phyloP scores from a whole-genome alignment of 345 rosid genomes.

The Corymbia maculata region DNA sequence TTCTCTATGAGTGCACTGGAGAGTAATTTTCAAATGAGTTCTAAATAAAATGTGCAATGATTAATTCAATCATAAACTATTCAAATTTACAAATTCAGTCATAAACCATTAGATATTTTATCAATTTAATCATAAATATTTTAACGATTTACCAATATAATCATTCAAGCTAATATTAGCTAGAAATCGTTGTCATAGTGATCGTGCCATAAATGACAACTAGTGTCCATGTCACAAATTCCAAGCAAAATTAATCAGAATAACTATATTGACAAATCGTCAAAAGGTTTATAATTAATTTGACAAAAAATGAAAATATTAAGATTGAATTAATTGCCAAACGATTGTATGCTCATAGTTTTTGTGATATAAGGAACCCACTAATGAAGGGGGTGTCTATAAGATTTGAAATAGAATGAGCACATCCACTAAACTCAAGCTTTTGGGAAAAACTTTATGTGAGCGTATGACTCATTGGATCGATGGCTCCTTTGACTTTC shows the following conservation, averaged over 20 bases:
- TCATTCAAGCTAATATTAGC: background rate
- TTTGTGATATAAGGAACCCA: background rate
- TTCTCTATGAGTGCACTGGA: background rate
- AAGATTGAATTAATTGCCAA: no score
- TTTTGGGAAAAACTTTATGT: background rate
- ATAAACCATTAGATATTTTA: background rate
- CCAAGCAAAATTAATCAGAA: background rate
- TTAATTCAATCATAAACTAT: background rate
- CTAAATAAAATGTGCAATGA: background rate
- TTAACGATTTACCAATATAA: background rate
- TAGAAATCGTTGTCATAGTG: background rate
- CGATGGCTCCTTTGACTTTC: background rate
- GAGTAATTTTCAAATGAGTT: background rate
- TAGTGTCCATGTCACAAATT: background rate
- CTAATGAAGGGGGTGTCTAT: background rate
- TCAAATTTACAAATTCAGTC: background rate
- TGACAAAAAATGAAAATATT: background rate
- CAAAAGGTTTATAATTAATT: background rate
- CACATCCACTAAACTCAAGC: background rate
- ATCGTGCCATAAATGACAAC: no score
- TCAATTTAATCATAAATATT: background rate
- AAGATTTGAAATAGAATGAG: background rate
- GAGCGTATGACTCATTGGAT: background rate
- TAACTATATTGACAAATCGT: background rate
- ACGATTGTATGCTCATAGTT: background rate